Conservation (phyloP, 108 stramenopile species). For the Cyclotella sp. region DNA sequence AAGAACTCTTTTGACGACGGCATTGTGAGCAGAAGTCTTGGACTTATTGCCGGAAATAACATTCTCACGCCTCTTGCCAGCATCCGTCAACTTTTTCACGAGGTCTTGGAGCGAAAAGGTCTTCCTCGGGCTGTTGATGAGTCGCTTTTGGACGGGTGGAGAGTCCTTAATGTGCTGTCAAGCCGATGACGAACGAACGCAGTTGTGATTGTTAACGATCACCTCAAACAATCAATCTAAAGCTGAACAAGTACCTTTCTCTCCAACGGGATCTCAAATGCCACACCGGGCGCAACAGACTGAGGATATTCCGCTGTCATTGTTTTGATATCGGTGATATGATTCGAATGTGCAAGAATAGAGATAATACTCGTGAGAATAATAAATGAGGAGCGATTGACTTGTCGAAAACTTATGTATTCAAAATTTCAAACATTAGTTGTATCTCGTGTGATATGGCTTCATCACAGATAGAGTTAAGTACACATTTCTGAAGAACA, state of each 20-base stretch:
- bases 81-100: slow-evolving; percentile 6
- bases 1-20: slow-evolving; percentile 9
- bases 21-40: slow-evolving; percentile 16
- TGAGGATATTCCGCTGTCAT: background rate
- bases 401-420: too few species aligned
- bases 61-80: slow-evolving; percentile 8
- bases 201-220: background rate
- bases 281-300: slow-evolving; percentile 9
- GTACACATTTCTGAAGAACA: background rate
- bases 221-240: background rate
- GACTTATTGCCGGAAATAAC: background rate
- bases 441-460: too few species aligned
- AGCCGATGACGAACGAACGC: background rate
- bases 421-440: too few species aligned
- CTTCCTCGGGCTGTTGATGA: slow-evolving; percentile 20
- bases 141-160: slow-evolving; percentile 20
- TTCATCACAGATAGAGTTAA: too few species aligned
- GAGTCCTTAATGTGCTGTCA: slow-evolving; percentile 1
- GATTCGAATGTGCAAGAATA: background rate
- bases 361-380: background rate
- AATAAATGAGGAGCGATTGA: too few species aligned
- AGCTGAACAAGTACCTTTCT: slow-evolving; percentile 9
- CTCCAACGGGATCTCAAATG: slow-evolving; percentile 25
- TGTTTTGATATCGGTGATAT: background rate
- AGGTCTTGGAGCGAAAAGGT: slow-evolving; percentile 12